These are phyloP conservation scores for Lactarius indigo DNA, from an alignment of 768 basidiomycete species.

Conservation along the genomic window DNA sequence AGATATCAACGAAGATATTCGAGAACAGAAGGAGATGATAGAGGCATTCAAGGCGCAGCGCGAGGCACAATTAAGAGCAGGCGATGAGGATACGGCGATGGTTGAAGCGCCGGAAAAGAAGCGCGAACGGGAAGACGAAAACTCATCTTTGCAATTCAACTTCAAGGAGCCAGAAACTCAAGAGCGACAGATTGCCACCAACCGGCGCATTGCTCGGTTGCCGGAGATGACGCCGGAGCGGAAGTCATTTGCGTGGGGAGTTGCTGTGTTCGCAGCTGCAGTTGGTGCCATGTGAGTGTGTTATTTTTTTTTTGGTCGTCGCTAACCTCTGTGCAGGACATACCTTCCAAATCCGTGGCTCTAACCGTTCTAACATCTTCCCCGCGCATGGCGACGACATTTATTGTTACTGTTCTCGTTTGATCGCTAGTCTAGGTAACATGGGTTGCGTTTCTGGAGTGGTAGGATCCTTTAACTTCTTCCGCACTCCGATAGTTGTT, in stretches of 20 bases:
- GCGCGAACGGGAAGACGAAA: conserved; percentile 54
- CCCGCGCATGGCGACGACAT: conserved; percentile 7
- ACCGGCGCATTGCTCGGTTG: conserved; percentile 58
- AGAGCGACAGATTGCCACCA: conserved; percentile 56
- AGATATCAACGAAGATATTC: conserved; percentile 66
- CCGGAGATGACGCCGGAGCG: conserved; percentile 55
- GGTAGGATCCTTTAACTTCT: neutral
- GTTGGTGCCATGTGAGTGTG: conserved; percentile 71
- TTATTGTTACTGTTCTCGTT: conserved; percentile 7
- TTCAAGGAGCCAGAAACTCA: conserved; percentile 65
- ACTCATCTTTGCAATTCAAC: conserved; percentile 51
- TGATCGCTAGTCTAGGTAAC: conserved; percentile 9
- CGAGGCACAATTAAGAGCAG: conserved; percentile 33
- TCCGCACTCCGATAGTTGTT: conserved; percentile 1
- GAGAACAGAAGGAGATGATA: conserved; percentile 76
- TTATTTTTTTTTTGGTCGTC: conserved; percentile 7
- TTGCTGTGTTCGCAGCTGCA: conserved; percentile 79
- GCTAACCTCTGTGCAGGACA: conserved; percentile 36
- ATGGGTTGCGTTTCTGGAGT: conserved; percentile 6
- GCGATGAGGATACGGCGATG: conserved; percentile 27
- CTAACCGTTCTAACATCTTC: conserved; percentile 44
- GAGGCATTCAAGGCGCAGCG: conserved; percentile 65
- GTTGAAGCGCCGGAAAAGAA: conserved; percentile 33
- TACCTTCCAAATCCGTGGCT: conserved; percentile 59
- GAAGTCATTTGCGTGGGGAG: conserved; percentile 80